Evolutionary conservation across 2,329 filamentous ascomycete species (phyloP).

Genomic region (Colletotrichum echinochloae): DNA sequence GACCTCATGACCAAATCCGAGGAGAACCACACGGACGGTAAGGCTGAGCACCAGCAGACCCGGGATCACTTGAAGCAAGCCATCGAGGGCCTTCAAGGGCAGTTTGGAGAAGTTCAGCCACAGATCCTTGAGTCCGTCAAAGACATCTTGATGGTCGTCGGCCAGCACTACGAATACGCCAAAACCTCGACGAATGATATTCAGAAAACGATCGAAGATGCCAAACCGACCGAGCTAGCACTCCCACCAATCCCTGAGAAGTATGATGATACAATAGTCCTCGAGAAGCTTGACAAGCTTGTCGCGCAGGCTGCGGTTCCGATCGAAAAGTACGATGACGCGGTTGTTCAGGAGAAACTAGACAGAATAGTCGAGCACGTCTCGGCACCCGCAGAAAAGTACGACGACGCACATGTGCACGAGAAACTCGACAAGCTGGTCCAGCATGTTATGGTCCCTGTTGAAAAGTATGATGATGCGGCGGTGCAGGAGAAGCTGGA

Average conservation of each 20-base stretch:
- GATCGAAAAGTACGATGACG: conserved; percentile 43
- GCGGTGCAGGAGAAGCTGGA: conserved; percentile 47
- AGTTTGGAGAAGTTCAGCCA: conserved; percentile 86
- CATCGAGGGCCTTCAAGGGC: conserved; percentile 81
- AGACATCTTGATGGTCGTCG: conserved; percentile 85
- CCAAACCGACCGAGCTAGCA: conserved; percentile 59
- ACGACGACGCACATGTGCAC: conserved; percentile 45
- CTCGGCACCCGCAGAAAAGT: conserved; percentile 36
- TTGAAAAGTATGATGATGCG: conserved; percentile 42
- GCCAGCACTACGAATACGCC: conserved; percentile 89
- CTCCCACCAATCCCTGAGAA: conserved; percentile 58
- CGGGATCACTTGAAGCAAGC: conserved; percentile 83
- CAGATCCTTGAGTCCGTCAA: conserved; percentile 88
- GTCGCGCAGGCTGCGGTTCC: conserved; percentile 28
- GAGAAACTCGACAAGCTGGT: conserved; percentile 59
- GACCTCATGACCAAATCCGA: conserved; percentile 82
- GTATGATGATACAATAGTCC: conserved; percentile 63
- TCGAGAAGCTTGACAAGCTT: conserved; percentile 35
- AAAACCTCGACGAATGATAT: conserved; percentile 72
- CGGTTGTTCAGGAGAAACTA: conserved; percentile 29
- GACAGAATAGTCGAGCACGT: conserved; percentile 31
- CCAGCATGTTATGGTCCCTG: conserved; percentile 62
- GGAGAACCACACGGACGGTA: conserved; percentile 78
- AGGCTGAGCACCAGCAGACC: conserved; percentile 84
- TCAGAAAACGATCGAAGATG: conserved; percentile 70